Evolutionary conservation across 106 monocot genomes (phyloP), one percentile per base, ranked within the genome.

Genomic region (Hemerocallis citrina): DNA sequence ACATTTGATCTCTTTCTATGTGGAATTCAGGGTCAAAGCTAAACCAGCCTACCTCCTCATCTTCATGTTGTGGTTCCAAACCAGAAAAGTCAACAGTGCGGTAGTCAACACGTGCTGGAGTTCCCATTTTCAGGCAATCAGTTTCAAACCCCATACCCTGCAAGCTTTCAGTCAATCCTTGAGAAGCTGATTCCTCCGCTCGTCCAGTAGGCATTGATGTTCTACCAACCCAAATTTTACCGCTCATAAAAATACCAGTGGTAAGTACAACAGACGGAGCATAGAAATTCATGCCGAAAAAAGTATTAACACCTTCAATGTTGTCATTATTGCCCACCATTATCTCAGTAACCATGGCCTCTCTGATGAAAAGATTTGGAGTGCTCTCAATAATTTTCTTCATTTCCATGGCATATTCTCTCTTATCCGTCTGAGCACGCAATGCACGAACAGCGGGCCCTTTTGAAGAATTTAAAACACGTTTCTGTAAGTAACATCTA

Each of bases 331-430:
- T 82, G 11, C 92, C 88, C 32, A 88, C 72, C 61, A 99, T 62
- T 31, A 99, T 72, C 34, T 88, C 77, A 34, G 85, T 92, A 29
- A 88, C 98, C 98, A 99, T 99, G 40, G 98, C 92, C 67, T 99
- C 98, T 92, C 98, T 85, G 32, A 99, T 88, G 63, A 80, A 88
- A 70, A 99, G 88, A 74, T 99, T 99, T 59, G 75, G 75, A 10
- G 87, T 88, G 68, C 98, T 92, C 62, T 98, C 98, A 35, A 98
- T 74, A 54, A 92, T 72, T 61, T 62, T 92, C 74, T 88, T 92
- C 98, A 98, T 98, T 79, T 98, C 92, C 84, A 98, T 77, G 16
- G 98, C 92, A 77, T 98, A 98, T 59, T 98, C 98, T 66, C 98
- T 92, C 71, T 98, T 98, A 70, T 98, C 98, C 51, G 92, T 92